Base-by-base conservation (phyloP, 805 yeast species). In the Nakazawaea sp. region DNA sequence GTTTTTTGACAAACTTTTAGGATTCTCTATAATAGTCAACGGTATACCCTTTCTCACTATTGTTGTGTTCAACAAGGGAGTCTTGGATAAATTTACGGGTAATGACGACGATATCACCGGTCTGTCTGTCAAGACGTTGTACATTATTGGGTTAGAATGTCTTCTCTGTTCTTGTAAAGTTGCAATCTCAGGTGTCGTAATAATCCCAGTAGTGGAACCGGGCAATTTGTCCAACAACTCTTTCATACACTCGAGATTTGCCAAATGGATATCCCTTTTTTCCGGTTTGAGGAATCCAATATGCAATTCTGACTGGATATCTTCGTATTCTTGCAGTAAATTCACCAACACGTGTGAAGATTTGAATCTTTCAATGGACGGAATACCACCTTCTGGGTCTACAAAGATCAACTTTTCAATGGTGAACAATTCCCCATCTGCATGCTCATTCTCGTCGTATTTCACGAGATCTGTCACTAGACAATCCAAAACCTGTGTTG, bases 51-150 rank as follows among this genome's bases (percentile, higher is more conserved):
- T 76, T 40, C 87, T 78, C 2, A 90, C 52, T 2, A 92, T 74
- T 0, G 97, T 83, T 0, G 97, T 88, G 18, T 81, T 75, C 18
- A 81, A 59, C 33, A 68, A 68, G 1, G 87, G 83, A 3, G 82
- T 71, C 29, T 70, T 64, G 38, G 63, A 62, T 32, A 70, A 57
- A 33, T 68, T 63, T 18, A 84, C 76, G 0, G 98, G 97, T 29
- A 92, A 64, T 0, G 97, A 89, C 0, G 96, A 86, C 1, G 96
- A 87, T 16, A 90, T 79, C 8, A 86, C 69, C 1, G 97, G 87
- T 36, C 97, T 66, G 54, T 92, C 97, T 0, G 99, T 92, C 27
- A 92, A 66, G 12, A 92, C 72, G 53, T 92, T 92, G 57, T 89
- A 86, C 12, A 92, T 76, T 29, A 92, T 71, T 2, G 99, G 98